Conservation (phyloP, 75 land plant genomes). For the Gnetum montanum region DNA sequence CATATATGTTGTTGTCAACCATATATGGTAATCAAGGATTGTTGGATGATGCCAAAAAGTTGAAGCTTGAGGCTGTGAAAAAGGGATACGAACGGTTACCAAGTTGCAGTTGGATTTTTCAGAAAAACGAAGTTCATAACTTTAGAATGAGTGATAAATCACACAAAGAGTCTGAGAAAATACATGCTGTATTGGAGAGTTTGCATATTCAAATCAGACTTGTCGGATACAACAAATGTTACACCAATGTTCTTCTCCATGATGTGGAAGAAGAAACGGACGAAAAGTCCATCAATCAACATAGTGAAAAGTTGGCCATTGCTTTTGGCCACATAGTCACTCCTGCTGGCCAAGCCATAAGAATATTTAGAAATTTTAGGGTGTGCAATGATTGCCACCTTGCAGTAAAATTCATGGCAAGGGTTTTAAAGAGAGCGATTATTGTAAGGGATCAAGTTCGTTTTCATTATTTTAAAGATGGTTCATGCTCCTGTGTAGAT, state of each 20-base stretch:
- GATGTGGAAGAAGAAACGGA: conserved; percentile 2
- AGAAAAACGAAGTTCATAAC: no score
- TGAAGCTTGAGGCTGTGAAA: no score
- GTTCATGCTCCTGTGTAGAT: background rate
- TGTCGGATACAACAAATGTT: background rate
- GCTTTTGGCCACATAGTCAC: background rate
- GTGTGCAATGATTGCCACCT: background rate
- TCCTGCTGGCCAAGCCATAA: background rate
- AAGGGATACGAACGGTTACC: no score
- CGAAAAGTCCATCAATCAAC: background rate
- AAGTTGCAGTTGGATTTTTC: no score
- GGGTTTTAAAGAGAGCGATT: background rate
- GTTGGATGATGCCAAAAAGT: no score
- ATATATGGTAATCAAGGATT: no score
- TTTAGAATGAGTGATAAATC: no score
- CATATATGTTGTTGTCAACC: conserved; percentile 3
- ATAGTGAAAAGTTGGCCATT: conserved; percentile 1
- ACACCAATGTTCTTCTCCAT: conserved; percentile 1
- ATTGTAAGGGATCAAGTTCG: background rate
- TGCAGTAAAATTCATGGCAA: background rate
- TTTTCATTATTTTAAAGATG: background rate
- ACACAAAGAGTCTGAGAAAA: background rate
- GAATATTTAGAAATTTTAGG: background rate
- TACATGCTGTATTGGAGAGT: background rate
- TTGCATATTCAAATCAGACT: background rate